These are phyloP conservation scores for Cladosporium phlei DNA, from an alignment of 2,329 filamentous ascomycete genomes.

Conservation along the genomic window DNA sequence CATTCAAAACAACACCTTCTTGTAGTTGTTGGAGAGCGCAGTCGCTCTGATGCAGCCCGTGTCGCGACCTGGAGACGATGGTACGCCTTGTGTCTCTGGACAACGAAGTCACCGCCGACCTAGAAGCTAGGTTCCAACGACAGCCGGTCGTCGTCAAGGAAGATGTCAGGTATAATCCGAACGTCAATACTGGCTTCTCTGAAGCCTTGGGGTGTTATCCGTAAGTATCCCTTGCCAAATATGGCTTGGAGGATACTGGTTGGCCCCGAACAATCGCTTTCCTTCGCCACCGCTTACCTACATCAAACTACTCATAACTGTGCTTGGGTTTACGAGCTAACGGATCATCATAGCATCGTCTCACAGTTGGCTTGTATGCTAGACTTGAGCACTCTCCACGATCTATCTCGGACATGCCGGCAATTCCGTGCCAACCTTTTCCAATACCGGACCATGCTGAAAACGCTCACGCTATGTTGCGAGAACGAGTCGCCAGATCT, in stretches of 20 bases:
- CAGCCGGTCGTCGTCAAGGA: slow-evolving; percentile 6
- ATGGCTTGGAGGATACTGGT: too few relatives aligned
- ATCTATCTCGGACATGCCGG: slow-evolving; percentile 75
- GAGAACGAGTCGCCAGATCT: slow-evolving; percentile 54
- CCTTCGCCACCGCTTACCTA: too few relatives aligned
- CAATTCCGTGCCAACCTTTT: slow-evolving; percentile 72
- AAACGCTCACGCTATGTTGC: slow-evolving; percentile 74
- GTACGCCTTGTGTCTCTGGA: slow-evolving; percentile 12
- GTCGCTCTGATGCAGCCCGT: slow-evolving; percentile 12
- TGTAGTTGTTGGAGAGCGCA: neutral
- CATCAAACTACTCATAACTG: too few relatives aligned
- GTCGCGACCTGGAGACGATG: slow-evolving; percentile 8
- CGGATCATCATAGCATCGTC: slow-evolving; percentile 58
- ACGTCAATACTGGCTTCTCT: slow-evolving; percentile 56
- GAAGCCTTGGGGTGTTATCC: slow-evolving; percentile 63
- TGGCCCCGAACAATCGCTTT: too few relatives aligned
- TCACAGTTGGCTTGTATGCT: slow-evolving; percentile 69
- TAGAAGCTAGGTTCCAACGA: slow-evolving; percentile 11
- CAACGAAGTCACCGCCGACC: slow-evolving; percentile 9
- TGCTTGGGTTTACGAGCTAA: slow-evolving; percentile 15
- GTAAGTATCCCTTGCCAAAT: slow-evolving; percentile 43
- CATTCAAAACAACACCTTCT: neutral
- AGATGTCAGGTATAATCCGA: slow-evolving; percentile 42
- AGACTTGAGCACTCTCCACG: slow-evolving; percentile 82
- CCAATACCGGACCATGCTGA: slow-evolving; percentile 69